Percentiles rank a stretch among this genome's conserved stretches.
phyloP scores from a whole-genome alignment of 495 filamentous ascomycete genomes.

The Podospora comata region DNA sequence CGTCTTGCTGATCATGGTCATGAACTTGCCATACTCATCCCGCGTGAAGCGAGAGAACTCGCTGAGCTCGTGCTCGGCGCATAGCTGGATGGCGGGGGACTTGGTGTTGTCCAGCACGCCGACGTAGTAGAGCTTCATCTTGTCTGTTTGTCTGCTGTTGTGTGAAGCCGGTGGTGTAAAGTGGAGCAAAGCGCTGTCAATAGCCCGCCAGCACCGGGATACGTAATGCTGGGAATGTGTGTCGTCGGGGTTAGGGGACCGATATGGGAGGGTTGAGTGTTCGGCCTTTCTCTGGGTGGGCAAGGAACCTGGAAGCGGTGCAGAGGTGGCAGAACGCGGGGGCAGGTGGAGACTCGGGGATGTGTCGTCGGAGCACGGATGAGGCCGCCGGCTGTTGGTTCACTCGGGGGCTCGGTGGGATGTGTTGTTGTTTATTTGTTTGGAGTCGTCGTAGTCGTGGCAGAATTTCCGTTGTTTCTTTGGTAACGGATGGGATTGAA shows the following conservation, averaged over 20 bases:
- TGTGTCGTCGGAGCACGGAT: not conserved
- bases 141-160: slow-evolving; percentile 31
- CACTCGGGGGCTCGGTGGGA: not conserved
- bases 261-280: not conserved
- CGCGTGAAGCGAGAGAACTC: slow-evolving; percentile 80
- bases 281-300: not conserved
- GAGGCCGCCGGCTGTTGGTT: not conserved
- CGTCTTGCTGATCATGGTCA: slow-evolving; percentile 65
- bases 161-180: not conserved
- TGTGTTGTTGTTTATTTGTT: not conserved
- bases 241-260: slow-evolving; percentile 1
- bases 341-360: not conserved
- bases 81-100: slow-evolving; percentile 77
- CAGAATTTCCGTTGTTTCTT: not conserved
- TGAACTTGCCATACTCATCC: slow-evolving; percentile 63
- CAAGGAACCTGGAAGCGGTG: not conserved
- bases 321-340: slow-evolving; percentile 1
- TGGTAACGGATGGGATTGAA: not conserved
- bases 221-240: not conserved
- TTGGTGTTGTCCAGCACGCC: slow-evolving; percentile 58
- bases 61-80: slow-evolving; percentile 73
- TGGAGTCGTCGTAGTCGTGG: not conserved
- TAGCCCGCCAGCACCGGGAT: not conserved
- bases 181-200: not conserved
- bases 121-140: slow-evolving; percentile 93